phyloP scores from a whole-genome alignment of 345 rosid species.

The Euphorbia peplus region DNA sequence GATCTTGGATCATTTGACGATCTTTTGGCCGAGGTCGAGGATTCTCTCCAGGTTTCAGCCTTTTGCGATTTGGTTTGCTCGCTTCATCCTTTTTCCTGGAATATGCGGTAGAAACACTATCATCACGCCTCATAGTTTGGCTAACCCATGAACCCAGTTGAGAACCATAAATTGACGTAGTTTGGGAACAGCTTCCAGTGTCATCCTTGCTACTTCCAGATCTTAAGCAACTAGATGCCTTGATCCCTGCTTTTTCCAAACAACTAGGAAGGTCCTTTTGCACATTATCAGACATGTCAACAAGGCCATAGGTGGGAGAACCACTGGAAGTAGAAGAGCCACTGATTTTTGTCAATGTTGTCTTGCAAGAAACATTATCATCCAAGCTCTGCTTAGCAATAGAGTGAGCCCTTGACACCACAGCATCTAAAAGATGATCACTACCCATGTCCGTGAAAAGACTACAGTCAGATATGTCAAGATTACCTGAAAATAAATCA shows the following conservation, averaged over 20 bases:
- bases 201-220: constrained; percentile 48
- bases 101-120: constrained; percentile 54
- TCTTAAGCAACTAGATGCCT: constrained; percentile 38
- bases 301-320: constrained; percentile 32
- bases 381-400: constrained; percentile 65
- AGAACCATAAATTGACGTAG: constrained; percentile 56
- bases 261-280: constrained; percentile 39
- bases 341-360: constrained; percentile 63
- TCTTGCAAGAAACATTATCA: constrained; percentile 65
- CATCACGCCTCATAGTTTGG: constrained; percentile 46
- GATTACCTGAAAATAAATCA: constrained; percentile 37
- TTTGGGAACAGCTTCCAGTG: constrained; percentile 42
- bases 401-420: constrained; percentile 60
- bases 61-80: constrained; percentile 68
- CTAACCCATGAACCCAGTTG: constrained; percentile 86
- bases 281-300: constrained; percentile 35
- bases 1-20: constrained; percentile 99
- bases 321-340: constrained; percentile 49
- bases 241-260: constrained; percentile 34
- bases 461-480: constrained; percentile 32
- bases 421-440: constrained; percentile 92
- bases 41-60: constrained; percentile 89
- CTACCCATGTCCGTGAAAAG: constrained; percentile 31
- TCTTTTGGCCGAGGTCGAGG: constrained; percentile 98
- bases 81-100: constrained; percentile 66